Evolutionary conservation across 2,329 filamentous ascomycete genomes (phyloP).

Genomic region (Ophiobolus disseminans): DNA sequence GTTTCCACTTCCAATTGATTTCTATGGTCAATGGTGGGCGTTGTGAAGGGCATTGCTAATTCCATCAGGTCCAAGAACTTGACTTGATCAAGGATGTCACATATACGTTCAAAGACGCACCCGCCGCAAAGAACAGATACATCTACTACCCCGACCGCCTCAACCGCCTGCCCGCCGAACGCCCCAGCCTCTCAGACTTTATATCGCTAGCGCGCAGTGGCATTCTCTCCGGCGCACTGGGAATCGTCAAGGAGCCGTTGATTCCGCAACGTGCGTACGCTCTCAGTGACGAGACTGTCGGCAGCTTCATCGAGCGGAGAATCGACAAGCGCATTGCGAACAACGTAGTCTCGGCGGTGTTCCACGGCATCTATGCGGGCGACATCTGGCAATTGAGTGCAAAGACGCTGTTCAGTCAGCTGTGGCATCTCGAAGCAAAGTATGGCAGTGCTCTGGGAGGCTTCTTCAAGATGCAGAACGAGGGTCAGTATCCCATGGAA

Average conservation of each 20-base stretch:
- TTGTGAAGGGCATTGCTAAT: constrained; percentile 11
- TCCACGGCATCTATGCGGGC: constrained; percentile 93
- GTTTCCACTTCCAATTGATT: not conserved
- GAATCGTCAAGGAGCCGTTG: constrained; percentile 47
- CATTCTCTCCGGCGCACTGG: constrained; percentile 59
- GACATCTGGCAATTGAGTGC: constrained; percentile 83
- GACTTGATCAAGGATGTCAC: constrained; percentile 64
- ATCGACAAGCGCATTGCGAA: constrained; percentile 66
- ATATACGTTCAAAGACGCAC: constrained; percentile 58
- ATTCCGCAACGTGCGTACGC: constrained; percentile 41
- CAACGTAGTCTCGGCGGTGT: constrained; percentile 74
- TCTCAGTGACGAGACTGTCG: constrained; percentile 73
- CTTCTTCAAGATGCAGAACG: constrained; percentile 24
- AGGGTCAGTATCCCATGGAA: constrained; percentile 7
- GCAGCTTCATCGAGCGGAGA: constrained; percentile 66
- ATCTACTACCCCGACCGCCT: constrained; percentile 89
- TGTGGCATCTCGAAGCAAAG: constrained; percentile 58
- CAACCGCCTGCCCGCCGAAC: constrained; percentile 54
- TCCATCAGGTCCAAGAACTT: constrained; percentile 63
- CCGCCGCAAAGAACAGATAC: constrained; percentile 71
- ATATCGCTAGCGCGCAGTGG: constrained; percentile 59
- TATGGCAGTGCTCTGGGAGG: constrained; percentile 43
- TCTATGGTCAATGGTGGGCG: too few relatives aligned
- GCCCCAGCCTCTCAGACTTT: constrained; percentile 34
- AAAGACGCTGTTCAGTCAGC: constrained; percentile 64